phyloP scores from a whole-genome alignment of 352 stramenopile genomes.

The Discostella stelligera region DNA sequence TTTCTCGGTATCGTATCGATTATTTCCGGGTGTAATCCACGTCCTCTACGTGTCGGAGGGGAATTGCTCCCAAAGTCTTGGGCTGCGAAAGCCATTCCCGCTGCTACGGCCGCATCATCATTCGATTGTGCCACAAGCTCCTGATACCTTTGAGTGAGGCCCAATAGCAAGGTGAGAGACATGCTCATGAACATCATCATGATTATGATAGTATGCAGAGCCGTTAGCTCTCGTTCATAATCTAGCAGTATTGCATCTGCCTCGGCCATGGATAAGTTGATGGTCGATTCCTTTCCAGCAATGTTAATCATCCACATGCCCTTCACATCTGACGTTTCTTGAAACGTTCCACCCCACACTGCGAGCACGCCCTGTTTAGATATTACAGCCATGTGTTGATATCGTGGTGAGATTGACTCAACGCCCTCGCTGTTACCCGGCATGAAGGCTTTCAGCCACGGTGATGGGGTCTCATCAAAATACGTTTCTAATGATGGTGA shows the following conservation, averaged over 20 bases:
- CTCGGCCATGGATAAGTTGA: constrained; percentile 44
- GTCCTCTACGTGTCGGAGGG: constrained; percentile 27
- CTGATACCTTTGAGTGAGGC: constrained; percentile 53
- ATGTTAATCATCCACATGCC: constrained; percentile 60
- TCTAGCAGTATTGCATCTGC: constrained; percentile 46
- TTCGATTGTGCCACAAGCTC: constrained; percentile 44
- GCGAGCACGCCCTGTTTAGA: constrained; percentile 45
- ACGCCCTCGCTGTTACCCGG: constrained; percentile 5
- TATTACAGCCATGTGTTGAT: constrained; percentile 48
- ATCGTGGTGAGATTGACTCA: constrained; percentile 39
- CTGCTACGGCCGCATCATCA: constrained; percentile 30
- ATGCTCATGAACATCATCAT: constrained; percentile 72
- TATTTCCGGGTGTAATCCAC: constrained; percentile 52
- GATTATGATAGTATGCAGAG: constrained; percentile 56
- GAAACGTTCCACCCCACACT: constrained; percentile 49
- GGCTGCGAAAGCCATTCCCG: constrained; percentile 19
- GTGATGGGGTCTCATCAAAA: constrained; percentile 14
- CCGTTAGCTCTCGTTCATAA: constrained; percentile 47
- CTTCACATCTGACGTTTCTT: constrained; percentile 38
- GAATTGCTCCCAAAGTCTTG: constrained; percentile 31
- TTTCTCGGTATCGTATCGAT: constrained; percentile 60
- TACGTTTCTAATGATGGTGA: constrained; percentile 19
- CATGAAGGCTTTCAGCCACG: constrained; percentile 40
- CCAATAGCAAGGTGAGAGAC: constrained; percentile 52
- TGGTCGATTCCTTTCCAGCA: constrained; percentile 36